Percentiles rank a stretch among this genome's conserved stretches.
phyloP scores from a whole-genome alignment of 2,329 filamentous ascomycete species.

The Ophiostoma pallidulum region DNA sequence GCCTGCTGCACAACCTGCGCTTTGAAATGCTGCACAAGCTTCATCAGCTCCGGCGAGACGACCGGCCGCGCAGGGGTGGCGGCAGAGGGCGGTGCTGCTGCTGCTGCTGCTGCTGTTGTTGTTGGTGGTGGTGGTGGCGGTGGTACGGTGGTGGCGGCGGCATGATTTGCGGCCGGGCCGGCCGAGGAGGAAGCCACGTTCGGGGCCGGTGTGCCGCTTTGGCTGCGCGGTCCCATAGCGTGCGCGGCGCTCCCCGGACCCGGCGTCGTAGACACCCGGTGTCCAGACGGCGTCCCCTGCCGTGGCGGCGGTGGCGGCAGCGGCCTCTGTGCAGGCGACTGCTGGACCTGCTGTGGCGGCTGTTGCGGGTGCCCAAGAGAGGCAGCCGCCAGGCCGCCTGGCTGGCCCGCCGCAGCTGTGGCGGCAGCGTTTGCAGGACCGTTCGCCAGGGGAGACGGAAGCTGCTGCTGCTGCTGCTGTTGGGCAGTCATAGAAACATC shows the following conservation, averaged over 20 bases:
- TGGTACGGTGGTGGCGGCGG: background rate
- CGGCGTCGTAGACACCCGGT: too few relatives aligned
- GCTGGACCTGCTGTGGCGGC: background rate
- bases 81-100: too few relatives aligned
- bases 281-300: background rate
- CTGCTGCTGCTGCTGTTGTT: background rate
- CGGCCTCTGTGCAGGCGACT: background rate
- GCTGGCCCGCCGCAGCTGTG: too few relatives aligned
- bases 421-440: background rate
- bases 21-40: conserved; percentile 36
- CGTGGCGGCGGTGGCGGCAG: background rate
- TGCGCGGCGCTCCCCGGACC: too few relatives aligned
- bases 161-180: background rate
- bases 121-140: background rate
- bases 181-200: too few relatives aligned
- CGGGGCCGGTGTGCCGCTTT: too few relatives aligned
- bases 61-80: too few relatives aligned
- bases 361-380: too few relatives aligned
- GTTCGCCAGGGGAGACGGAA: background rate
- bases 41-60: conserved; percentile 35
- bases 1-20: conserved; percentile 38
- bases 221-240: too few relatives aligned
- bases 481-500: too few relatives aligned
- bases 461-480: conserved; percentile 1
- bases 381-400: too few relatives aligned